Conservation (phyloP, 768 basidiomycete species). For the Tulasnella sp. region DNA sequence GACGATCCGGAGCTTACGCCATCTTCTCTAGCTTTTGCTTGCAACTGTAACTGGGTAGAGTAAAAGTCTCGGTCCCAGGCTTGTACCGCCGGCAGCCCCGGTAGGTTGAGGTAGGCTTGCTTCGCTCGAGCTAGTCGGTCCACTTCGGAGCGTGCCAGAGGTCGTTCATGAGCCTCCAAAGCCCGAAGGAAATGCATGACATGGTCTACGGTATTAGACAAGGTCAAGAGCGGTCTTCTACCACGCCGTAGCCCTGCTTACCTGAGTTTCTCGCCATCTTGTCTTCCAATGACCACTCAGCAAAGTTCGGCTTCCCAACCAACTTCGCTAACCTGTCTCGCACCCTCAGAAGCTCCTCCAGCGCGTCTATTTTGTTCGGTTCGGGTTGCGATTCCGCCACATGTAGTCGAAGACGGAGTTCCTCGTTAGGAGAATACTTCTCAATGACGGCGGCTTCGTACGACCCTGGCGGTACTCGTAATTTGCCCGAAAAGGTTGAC, state of each 20-base stretch:
- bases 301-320: conserved; percentile 80
- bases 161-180: conserved; percentile 68
- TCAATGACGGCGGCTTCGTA: conserved; percentile 91
- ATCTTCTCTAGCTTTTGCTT: background rate
- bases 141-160: conserved; percentile 68
- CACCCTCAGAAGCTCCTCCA: conserved; percentile 68
- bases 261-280: conserved; percentile 97
- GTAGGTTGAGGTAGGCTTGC: conserved; percentile 50
- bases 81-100: conserved; percentile 51
- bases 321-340: conserved; percentile 77
- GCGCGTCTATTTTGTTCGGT: conserved; percentile 59
- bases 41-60: conserved; percentile 45
- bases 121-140: conserved; percentile 53
- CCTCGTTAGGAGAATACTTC: conserved; percentile 78
- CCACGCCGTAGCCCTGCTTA: conserved; percentile 31
- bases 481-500: conserved; percentile 30
- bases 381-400: conserved; percentile 64
- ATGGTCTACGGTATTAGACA: conserved; percentile 47
- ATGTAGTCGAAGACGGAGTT: conserved; percentile 73
- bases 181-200: conserved; percentile 79
- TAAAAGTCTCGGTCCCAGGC: conserved; percentile 99
- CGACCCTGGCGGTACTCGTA: conserved; percentile 72
- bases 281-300: conserved; percentile 77
- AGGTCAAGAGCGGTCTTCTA: background rate
- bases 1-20: background rate